Conservation (phyloP, 148 eudicot genomes). For the Spergularia marina region DNA sequence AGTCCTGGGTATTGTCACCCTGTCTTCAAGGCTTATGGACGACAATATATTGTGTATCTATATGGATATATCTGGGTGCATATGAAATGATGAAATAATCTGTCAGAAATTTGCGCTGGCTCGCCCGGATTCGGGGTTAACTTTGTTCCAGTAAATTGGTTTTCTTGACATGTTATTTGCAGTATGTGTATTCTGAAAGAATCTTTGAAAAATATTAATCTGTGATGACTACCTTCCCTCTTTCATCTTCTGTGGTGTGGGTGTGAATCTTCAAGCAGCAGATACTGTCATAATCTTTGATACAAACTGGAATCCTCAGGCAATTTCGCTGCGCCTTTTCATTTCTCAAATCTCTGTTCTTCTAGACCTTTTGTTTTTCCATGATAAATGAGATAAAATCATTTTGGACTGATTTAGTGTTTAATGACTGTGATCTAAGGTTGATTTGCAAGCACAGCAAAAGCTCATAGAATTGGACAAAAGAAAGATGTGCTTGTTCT, state of each 20-base stretch:
- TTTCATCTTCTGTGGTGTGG: constrained; percentile 58
- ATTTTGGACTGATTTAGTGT: constrained; percentile 9
- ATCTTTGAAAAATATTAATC: neutral
- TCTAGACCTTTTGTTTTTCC: neutral
- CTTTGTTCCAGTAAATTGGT: neutral
- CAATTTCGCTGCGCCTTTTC: constrained; percentile 11
- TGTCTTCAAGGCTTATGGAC: too few relatives aligned
- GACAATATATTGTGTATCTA: too few relatives aligned
- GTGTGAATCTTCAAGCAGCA: constrained; percentile 99
- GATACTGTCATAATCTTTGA: constrained; percentile 99
- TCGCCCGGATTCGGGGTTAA: neutral
- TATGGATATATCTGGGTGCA: too few relatives aligned
- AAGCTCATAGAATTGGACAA: constrained; percentile 99
- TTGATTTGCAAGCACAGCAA: constrained; percentile 99
- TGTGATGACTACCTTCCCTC: constrained; percentile 12
- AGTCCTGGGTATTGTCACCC: too few relatives aligned
- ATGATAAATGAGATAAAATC: constrained; percentile 1
- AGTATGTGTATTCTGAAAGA: neutral
- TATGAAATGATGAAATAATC: too few relatives aligned
- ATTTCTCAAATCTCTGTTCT: neutral
- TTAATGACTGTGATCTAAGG: constrained; percentile 40
- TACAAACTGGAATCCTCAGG: constrained; percentile 99
- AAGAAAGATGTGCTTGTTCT: constrained; percentile 99
- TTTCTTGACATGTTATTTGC: neutral
- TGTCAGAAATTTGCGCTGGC: too few relatives aligned